These are phyloP conservation scores for Yarrowia sp. DNA, from an alignment of 805 yeast genomes.

Conservation along the genomic window DNA sequence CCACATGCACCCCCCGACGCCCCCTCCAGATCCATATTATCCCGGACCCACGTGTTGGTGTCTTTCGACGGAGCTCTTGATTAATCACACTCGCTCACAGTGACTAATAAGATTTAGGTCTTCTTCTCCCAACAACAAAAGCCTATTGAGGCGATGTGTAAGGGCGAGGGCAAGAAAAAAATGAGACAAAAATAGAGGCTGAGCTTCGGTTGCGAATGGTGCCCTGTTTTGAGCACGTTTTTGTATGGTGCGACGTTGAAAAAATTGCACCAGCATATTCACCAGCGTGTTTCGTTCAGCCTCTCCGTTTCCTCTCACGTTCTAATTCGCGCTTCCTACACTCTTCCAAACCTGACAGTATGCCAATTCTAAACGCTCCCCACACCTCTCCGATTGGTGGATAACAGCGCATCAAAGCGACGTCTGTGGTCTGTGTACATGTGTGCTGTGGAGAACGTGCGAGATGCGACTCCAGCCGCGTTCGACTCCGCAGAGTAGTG, in stretches of 20 bases:
- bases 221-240: background rate
- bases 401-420: conserved; percentile 16
- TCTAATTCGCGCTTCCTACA: too few species aligned
- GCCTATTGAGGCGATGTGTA: background rate
- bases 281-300: too few species aligned
- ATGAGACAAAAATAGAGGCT: background rate
- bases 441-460: conserved; percentile 6
- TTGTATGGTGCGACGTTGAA: too few species aligned
- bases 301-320: too few species aligned
- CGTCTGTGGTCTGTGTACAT: background rate
- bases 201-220: too few species aligned
- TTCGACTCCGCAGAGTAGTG: too few species aligned
- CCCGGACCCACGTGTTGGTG: too few species aligned
- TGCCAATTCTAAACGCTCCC: background rate
- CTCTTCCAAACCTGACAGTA: too few species aligned
- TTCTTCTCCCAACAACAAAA: conserved; percentile 4
- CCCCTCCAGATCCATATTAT: too few species aligned
- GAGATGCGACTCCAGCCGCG: too few species aligned
- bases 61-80: too few species aligned
- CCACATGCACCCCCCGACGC: background rate
- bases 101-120: conserved; percentile 16
- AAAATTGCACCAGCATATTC: too few species aligned
- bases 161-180: background rate
- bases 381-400: conserved; percentile 20
- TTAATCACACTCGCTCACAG: background rate